Evolutionary conservation across 148 eudicot genomes (phyloP), one percentile per base, ranked within the genome.

Genomic region (Spergularia bocconei): DNA sequence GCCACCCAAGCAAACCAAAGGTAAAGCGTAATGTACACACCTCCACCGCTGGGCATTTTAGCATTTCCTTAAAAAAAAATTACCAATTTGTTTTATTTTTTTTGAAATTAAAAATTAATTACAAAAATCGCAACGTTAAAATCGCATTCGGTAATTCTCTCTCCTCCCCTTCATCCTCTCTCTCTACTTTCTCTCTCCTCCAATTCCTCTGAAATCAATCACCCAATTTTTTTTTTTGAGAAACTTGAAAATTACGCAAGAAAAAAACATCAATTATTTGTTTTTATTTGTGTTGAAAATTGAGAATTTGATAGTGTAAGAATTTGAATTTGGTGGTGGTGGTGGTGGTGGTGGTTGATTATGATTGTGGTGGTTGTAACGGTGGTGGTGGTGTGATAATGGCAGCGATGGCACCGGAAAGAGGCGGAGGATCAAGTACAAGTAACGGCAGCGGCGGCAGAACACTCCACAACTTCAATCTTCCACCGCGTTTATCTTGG

Each of bases 401-500:
- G 81, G 86, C 85, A 82, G 84, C 80, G 58, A 84, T 84, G 87
- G 88, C 81, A 62, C 72, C 86, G 44, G 92, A 87, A 71, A 87
- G 84, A 89, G 79, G 89, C 5, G 68, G 67, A 63, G 67, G 69
- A 65, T 65, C 69, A 65, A 65, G 25, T 48, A 20, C 36, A 0
- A 48, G 25, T 38, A 67, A 44, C 51, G 47, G 48, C 13, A 47
- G 19, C 20, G 36, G 38, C 41, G 71, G 38, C 23, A 80, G 87
- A 77, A 83, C 82, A 41, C 75, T 90, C 65, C 97, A 92, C 77
- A 92, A 92, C 74, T 92, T 92, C 89, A 69, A 88, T n/a, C 70
- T 88, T 55, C 93, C 95, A 3, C 74, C 87, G 13, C 80, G 81
- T 36, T 69, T 92, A 38, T 82, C 77, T 53, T 90, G 97, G 97